phyloP scores from a whole-genome alignment of 805 yeast species.

The Ogataea kodamae region DNA sequence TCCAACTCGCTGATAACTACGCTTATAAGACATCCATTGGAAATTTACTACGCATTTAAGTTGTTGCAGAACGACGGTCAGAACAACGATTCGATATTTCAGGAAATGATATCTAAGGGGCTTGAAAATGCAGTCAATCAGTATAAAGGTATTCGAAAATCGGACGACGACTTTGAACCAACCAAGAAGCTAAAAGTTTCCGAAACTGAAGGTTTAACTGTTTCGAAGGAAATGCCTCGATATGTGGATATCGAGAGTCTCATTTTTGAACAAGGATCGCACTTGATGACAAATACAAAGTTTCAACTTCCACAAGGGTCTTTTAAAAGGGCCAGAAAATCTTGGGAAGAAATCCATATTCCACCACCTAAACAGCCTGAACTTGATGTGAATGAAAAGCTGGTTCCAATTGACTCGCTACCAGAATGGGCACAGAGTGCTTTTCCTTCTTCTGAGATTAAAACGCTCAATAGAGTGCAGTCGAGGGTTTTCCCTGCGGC shows the following conservation, averaged over 20 bases:
- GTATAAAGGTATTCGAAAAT: constrained; percentile 30
- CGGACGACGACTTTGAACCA: constrained; percentile 7
- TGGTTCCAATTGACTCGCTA: constrained; percentile 56
- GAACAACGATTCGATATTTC: constrained; percentile 36
- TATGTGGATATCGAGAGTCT: constrained; percentile 62
- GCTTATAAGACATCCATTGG: constrained; percentile 42
- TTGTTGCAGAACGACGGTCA: constrained; percentile 24
- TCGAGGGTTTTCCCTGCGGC: constrained; percentile 80
- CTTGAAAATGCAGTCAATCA: constrained; percentile 41
- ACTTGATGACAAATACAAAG: constrained; percentile 59
- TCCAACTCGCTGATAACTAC: constrained; percentile 46
- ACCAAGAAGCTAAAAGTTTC: constrained; percentile 13
- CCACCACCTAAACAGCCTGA: constrained; percentile 71
- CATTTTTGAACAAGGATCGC: constrained; percentile 70
- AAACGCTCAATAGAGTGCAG: constrained; percentile 75
- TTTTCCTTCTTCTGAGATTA: constrained; percentile 65
- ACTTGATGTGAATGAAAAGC: constrained; percentile 32
- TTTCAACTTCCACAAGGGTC: constrained; percentile 82
- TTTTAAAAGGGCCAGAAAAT: constrained; percentile 63
- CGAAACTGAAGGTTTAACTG: constrained; percentile 9
- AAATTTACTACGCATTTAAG: constrained; percentile 29
- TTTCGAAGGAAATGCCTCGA: constrained; percentile 35
- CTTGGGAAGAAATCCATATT: constrained; percentile 86
- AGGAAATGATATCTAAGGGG: constrained; percentile 44
- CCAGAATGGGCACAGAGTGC: constrained; percentile 83